Evolutionary conservation across 2,329 filamentous ascomycete species (phyloP).

Genomic region (Huntiella moniliformis): DNA sequence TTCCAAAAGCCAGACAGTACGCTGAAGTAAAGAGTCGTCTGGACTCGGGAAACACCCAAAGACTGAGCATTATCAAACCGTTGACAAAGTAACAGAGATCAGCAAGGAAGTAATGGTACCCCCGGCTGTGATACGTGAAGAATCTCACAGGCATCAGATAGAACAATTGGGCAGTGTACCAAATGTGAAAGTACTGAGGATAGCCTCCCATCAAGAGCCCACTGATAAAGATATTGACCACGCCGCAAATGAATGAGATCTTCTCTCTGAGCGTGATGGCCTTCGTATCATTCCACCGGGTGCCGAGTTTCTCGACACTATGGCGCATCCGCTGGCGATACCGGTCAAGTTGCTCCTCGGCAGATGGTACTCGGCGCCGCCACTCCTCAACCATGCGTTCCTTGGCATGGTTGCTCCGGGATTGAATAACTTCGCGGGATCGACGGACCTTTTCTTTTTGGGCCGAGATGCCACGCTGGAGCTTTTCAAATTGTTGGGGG

Average conservation of each 20-base stretch:
- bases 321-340: constrained; percentile 75
- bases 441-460: constrained; percentile 73
- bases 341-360: constrained; percentile 81
- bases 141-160: constrained; percentile 97
- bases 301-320: constrained; percentile 72
- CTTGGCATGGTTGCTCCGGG: constrained; percentile 57
- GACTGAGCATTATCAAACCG: constrained; percentile 56
- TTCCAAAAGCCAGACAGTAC: constrained; percentile 85
- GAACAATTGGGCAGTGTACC: constrained; percentile 72
- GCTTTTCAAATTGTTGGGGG: constrained; percentile 74
- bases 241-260: constrained; percentile 84
- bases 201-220: constrained; percentile 79
- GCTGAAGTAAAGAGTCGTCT: constrained; percentile 83
- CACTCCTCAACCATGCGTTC: constrained; percentile 85
- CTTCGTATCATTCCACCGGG: constrained; percentile 76
- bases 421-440: constrained; percentile 64
- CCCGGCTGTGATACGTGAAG: constrained; percentile 76
- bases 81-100: constrained; percentile 99
- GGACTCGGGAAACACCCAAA: constrained; percentile 81
- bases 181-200: constrained; percentile 73
- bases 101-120: constrained; percentile 92
- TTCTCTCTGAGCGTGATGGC: constrained; percentile 83
- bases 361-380: constrained; percentile 66
- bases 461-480: constrained; percentile 63
- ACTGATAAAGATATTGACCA: constrained; percentile 93